Evolutionary conservation across 768 basidiomycete genomes (phyloP).

Genomic region (Boletus insuetus): DNA sequence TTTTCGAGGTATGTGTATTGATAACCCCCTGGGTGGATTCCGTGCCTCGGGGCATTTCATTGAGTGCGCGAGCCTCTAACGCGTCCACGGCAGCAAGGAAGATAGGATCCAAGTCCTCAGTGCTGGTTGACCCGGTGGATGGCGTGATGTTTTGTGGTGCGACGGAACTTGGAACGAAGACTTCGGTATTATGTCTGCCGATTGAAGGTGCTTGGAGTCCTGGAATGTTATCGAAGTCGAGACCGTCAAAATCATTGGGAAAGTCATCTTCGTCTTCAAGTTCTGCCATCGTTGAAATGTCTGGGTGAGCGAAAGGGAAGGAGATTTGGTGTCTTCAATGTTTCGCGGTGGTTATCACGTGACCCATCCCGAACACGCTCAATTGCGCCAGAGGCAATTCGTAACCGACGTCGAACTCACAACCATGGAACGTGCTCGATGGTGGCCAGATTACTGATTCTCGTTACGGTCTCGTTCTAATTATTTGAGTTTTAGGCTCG

Average conservation of each 20-base stretch:
- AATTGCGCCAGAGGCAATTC: not conserved
- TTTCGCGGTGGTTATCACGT: slow-evolving; percentile 3
- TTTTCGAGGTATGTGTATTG: slow-evolving; percentile 7
- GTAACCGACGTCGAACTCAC: not conserved
- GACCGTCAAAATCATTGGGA: slow-evolving; percentile 51
- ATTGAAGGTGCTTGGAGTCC: slow-evolving; percentile 23
- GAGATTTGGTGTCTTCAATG: not conserved
- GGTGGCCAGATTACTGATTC: too few relatives aligned
- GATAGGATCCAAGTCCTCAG: slow-evolving; percentile 22
- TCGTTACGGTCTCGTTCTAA: too few relatives aligned
- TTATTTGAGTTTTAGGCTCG: not conserved
- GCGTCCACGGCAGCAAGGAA: slow-evolving; percentile 42
- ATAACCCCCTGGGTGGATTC: not conserved
- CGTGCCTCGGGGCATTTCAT: slow-evolving; percentile 11
- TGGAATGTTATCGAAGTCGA: slow-evolving; percentile 44
- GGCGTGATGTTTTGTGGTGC: not conserved
- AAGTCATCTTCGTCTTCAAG: slow-evolving; percentile 47
- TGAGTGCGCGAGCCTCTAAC: slow-evolving; percentile 39
- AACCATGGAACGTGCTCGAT: too few relatives aligned
- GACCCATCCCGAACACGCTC: not conserved
- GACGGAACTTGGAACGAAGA: not conserved
- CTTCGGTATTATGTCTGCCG: not conserved
- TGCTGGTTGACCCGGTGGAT: not conserved
- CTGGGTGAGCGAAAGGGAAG: not conserved
- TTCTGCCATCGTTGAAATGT: slow-evolving; percentile 22